Percentiles rank a stretch among this genome's conserved stretches.
These are phyloP conservation scores for Russula earlei DNA, from an alignment of 768 basidiomycete genomes.

Conservation along the genomic window DNA sequence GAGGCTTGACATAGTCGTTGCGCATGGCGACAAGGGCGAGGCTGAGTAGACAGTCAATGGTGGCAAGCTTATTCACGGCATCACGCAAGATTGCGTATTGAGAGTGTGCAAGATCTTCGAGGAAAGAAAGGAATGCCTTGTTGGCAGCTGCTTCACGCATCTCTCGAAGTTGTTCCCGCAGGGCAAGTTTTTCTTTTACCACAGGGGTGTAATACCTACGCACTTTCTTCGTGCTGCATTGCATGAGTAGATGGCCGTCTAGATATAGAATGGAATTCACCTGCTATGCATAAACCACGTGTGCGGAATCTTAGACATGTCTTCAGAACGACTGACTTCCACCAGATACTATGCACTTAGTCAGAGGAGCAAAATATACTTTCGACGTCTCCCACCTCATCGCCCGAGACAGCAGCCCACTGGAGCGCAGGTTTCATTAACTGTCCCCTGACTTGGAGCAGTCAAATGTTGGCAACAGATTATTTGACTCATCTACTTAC, in stretches of 20 bases:
- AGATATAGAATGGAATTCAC: conserved; percentile 27
- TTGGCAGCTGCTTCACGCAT: conserved; percentile 56
- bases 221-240: conserved; percentile 56
- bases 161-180: conserved; percentile 69
- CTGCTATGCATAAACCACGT: conserved; percentile 61
- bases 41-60: conserved; percentile 79
- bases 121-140: conserved; percentile 56
- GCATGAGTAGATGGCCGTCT: background rate
- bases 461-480: background rate
- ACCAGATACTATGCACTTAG: conserved; percentile 52
- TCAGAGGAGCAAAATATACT: background rate
- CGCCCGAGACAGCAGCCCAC: conserved; percentile 55
- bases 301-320: conserved; percentile 32
- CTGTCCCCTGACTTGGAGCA: conserved; percentile 50
- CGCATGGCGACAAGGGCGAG: conserved; percentile 72
- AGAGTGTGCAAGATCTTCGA: conserved; percentile 55
- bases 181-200: conserved; percentile 49
- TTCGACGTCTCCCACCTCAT: conserved; percentile 45
- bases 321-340: conserved; percentile 59
- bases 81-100: conserved; percentile 67
- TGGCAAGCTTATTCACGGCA: conserved; percentile 71
- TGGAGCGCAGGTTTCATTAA: conserved; percentile 65
- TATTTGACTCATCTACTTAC: conserved; percentile 30
- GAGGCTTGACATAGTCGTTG: conserved; percentile 68
- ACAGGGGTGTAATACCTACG: conserved; percentile 72